Evolutionary conservation across 2,329 filamentous ascomycete species (phyloP).

Genomic region (Penicillium thymicola): DNA sequence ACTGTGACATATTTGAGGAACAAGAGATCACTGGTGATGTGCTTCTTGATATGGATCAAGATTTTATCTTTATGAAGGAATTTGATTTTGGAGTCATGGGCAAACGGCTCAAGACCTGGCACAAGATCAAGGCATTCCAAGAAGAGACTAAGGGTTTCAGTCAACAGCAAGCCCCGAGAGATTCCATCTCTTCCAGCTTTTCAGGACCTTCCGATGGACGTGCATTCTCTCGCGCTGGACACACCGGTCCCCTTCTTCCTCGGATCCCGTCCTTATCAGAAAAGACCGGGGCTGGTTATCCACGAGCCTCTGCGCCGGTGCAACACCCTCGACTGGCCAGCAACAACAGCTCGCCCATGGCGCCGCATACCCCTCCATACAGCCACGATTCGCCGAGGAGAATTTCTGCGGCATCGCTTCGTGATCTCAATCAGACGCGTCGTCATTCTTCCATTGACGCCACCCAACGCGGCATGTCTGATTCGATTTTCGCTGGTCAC

Average conservation of each 20-base stretch:
- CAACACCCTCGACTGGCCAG: constrained; percentile 33
- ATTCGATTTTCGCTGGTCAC: constrained; percentile 28
- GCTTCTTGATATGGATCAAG: constrained; percentile 89
- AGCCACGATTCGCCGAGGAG: constrained; percentile 45
- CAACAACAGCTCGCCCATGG: constrained; percentile 43
- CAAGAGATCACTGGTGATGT: constrained; percentile 96
- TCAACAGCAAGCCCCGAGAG: constrained; percentile 32
- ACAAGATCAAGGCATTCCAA: constrained; percentile 89
- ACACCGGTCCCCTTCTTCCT: constrained; percentile 40
- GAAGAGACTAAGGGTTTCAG: constrained; percentile 71
- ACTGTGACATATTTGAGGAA: constrained; percentile 91
- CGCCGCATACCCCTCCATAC: constrained; percentile 44
- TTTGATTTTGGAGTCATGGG: constrained; percentile 92
- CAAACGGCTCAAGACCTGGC: constrained; percentile 87
- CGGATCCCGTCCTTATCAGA: constrained; percentile 44
- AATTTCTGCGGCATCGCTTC: constrained; percentile 77
- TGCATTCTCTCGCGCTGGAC: constrained; percentile 39
- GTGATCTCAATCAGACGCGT: constrained; percentile 77
- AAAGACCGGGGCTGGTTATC: constrained; percentile 27
- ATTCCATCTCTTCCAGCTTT: constrained; percentile 42
- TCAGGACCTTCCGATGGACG: constrained; percentile 48
- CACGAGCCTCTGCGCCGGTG: constrained; percentile 26
- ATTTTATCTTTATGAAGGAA: constrained; percentile 90
- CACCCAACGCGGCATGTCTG: constrained; percentile 39
- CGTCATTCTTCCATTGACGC: constrained; percentile 86